Base-by-base conservation (phyloP, 257 asterid genomes). In the Solanum bukasovii region DNA sequence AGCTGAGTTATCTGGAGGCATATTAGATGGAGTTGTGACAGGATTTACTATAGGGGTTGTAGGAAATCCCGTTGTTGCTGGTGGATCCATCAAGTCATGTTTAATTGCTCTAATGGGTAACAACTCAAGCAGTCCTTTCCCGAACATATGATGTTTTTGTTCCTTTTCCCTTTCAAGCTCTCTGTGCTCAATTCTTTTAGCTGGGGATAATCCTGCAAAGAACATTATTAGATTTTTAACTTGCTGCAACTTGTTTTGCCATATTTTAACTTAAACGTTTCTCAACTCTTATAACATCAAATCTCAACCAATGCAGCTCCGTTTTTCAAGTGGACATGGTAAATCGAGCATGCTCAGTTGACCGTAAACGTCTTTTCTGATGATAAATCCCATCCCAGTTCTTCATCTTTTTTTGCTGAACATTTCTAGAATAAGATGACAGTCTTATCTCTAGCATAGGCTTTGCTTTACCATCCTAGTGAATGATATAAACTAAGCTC, bases 11-110 rank as follows among this genome's bases (percentile, higher is more conserved):
- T 35, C 88, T 4, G 92, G 92, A 75, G 93, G 90, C 59, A 88
- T 95, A 5, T 94, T 92, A 18, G 92, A 90, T 5, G 98, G 96
- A 56, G 96, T 94, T 29, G 98, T 95, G 5, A 93, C 94, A 18
- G 96, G 98, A 88, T 94, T 95, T 3, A 94, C 92, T 7, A 93
- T 90, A 18, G 98, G 96, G 20, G 92, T 87, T 29, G 94, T 61
- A n/a, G 96, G 98, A 81, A 73, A 72, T 40, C 89, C 85, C 7
- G 90, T 86, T 34, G 88, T 87, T 34, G 88, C 44, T 20, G 93
- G 90, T 33, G 93, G 93, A 87, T 88, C 87, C 23, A 89, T 85
- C 71, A 67, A 85, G 71, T 92, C 94, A 84, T 90, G 94, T 71
- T 89, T 89, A 37, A 87, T 61, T 34, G 94, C 86, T 75, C 77